phyloP scores from a whole-genome alignment of 2,329 filamentous ascomycete genomes.

The Phialophora chinensis region DNA sequence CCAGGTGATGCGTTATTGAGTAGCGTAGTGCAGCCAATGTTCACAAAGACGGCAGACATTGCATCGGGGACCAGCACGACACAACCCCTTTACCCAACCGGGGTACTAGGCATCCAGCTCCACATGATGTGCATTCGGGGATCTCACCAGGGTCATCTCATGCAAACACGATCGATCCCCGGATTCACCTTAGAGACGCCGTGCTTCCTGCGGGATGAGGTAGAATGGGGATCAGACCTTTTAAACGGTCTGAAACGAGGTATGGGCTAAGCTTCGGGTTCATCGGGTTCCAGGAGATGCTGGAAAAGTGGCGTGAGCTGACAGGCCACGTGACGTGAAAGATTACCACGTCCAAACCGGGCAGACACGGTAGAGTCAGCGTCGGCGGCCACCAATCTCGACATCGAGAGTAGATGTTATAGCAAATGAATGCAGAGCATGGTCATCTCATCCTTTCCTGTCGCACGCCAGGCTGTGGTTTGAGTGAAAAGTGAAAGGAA shows the following conservation, averaged over 20 bases:
- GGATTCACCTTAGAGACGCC: background rate
- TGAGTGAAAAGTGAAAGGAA: no score
- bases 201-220: background rate
- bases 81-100: background rate
- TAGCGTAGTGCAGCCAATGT: background rate
- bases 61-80: slow-evolving; percentile 17
- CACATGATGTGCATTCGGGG: slow-evolving; percentile 15
- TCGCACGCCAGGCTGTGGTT: background rate
- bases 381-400: background rate
- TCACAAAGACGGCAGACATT: slow-evolving; percentile 5
- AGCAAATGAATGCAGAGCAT: background rate
- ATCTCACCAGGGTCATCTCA: slow-evolving; percentile 11
- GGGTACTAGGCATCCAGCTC: slow-evolving; percentile 1
- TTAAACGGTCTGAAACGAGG: background rate
- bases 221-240: background rate
- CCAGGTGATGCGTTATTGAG: background rate
- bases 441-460: background rate
- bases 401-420: background rate
- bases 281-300: slow-evolving; percentile 15
- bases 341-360: background rate
- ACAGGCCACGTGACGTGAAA: background rate
- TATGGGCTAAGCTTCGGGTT: slow-evolving; percentile 15
- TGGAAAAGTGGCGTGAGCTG: slow-evolving; percentile 1
- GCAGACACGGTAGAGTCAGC: background rate
- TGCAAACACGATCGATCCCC: slow-evolving; percentile 3